Base-by-base conservation (phyloP, 495 filamentous ascomycete genomes). In the Podospora comata region DNA sequence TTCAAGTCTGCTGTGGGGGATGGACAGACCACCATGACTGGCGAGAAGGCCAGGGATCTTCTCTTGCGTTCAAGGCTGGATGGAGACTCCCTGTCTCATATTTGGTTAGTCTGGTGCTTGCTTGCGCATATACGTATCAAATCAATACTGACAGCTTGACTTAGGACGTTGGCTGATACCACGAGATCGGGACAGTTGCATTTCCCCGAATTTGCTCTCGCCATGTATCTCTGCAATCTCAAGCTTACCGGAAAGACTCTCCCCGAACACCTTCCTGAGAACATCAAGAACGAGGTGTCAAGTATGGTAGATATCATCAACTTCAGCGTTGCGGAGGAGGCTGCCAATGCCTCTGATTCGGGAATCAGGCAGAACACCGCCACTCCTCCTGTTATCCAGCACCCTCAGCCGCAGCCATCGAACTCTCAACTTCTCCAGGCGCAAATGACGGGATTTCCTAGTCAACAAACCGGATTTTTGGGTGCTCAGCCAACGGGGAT, bases 261-360 rank as follows among this genome's bases (percentile, higher is more conserved):
- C 11, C 96, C 96, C 2, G 71, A 82, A 1, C 75, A 76, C 15
- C 81, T 99, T 3, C 94, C 96, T 0, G 94, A 97, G 55, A 90
- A 86, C 55, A 88, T 98, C 60, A 90, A 86, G 79, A 99, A 98
- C 76, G 96, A 99, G 79, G 96, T 99, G 32, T 97, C 94, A 11
- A 96, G 96, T 74, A 98, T 99, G 95, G 96, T 99, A 44, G 96
- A 99, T 75, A 98, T 98, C 57, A 99, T 99, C 70, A 97, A 94
- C 20, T 98, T 98, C 77, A 92, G 91, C 67, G 87, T 97, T 20
- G 87, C 88, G 0, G 96, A 99, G 71, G 90, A 94, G 18, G 67
- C 89, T 16, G 64, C 74, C 68, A 60, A 68, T 64, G 60, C 74
- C 68, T 79, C 82, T 44, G 92, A 88, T 68, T 97, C 97, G 75